Evolutionary conservation across 495 filamentous ascomycete species (phyloP), one percentile per base, ranked within the genome.

Genomic region (Staphylotrichum longicolle): DNA sequence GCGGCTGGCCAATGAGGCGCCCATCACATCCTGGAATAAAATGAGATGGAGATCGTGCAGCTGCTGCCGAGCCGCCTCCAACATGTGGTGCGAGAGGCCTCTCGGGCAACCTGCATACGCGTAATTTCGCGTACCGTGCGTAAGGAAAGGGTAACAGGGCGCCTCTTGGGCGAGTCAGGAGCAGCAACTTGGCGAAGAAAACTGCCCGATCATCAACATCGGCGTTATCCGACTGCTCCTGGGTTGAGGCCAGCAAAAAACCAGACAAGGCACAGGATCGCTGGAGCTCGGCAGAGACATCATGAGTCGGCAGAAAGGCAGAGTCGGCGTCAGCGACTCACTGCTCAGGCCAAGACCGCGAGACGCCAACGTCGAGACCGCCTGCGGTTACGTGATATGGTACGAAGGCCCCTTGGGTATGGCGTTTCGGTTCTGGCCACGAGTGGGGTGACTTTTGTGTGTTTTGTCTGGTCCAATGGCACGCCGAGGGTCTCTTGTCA

Each of bases 11-110:
- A 61, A 56, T 61, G 40, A 49, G 20, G 14, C 35, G 35, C 9
- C 14, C 20, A 37, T 42, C 44, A 34, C 44, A 12, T 44, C 45
- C 37, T 42, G n/a, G 52, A 49, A 41, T 49, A 27, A 61, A 61
- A 61, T 61, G 58, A 54, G 58, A 56, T 49, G 51, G 37, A n/a
- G 35, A 55, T 55, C 32, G 44, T 55, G 51, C 58, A 61, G 51
- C 10, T 20, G 42, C 12, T 54, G 33, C 49, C 49, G 40, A 60
- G 49, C 44, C 27, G 33, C 56, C 20, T 27, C 20, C 20, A 27
- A 27, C 20, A 47, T 7, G 34, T 7, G 4, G 40, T 20, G 10
- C 27, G 54, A 15, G 54, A 57, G 44, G 55, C 55, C 55, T 47
- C 55, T 46, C 55, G 54, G 33, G 48, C 30, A 30, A 7, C 45